Evolutionary conservation across 345 rosid genomes (phyloP), one percentile per base, ranked within the genome.

Genomic region (Capsella bursapastoris): DNA sequence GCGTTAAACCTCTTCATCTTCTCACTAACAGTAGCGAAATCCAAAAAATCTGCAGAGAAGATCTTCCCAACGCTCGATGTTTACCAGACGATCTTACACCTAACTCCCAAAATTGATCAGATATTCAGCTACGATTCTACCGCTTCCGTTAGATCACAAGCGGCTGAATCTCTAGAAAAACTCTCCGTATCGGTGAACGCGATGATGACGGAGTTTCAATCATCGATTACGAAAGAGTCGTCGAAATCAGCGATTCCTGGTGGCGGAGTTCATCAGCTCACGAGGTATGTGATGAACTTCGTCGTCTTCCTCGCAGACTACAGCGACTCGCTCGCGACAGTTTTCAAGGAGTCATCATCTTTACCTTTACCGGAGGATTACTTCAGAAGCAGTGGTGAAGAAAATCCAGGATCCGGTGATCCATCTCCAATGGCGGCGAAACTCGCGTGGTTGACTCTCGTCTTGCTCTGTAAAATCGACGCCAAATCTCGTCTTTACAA

Each of bases 231-330:
- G 10, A 93, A 87, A 45, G 92, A 88, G 43, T 51, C 73, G 3
- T 87, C 96, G 7, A 91, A 88, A 75, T 29, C 71, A 10, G 72
- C 86, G 3, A 67, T 86, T 3, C 88, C 90, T 12, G 89, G 96
- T 8, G 98, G 97, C 1, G 97, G 90, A 2, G 68, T 91, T 61
- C 98, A 93, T 67, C 98, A 92, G 1, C 84, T 91, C 18, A 88
- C 92, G 4, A 91, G 98, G 18, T 93, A 93, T 28, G 97, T 93
- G 2, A 91, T 91, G 97, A 93, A 93, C 75, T 93, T 89, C 85
- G 61, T 91, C 74, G 70, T 81, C 1, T 83, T 93, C 82, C 85
- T 91, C 48, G 77, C 87, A 12, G 97, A 91, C 38, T 93, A 93
- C 87, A 78, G 79, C 72, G 90, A 80, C 8, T 27, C 79, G 0